Evolutionary conservation across 495 filamentous ascomycete species (phyloP).

Genomic region (Neurospora discreta): DNA sequence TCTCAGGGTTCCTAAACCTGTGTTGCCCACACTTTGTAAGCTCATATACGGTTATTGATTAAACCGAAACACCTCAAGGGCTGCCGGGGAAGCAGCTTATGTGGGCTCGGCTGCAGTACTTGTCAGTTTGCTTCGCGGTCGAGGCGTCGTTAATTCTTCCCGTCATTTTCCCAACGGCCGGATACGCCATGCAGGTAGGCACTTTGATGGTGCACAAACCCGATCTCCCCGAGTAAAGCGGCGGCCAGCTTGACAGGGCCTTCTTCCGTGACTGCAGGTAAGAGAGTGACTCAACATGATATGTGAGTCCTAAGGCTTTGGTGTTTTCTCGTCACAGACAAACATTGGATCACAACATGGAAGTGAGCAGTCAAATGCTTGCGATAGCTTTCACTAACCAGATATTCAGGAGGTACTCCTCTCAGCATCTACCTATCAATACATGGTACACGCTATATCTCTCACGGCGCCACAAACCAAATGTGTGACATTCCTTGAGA

Average conservation of each 20-base stretch:
- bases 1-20: conserved; percentile 2
- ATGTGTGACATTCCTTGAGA: conserved; percentile 9
- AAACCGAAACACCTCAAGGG: conserved; percentile 11
- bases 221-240: background rate
- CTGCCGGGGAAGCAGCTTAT: background rate
- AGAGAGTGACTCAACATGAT: background rate
- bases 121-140: background rate
- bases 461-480: conserved; percentile 7
- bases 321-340: background rate
- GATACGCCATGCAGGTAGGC: background rate
- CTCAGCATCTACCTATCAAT: background rate
- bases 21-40: background rate
- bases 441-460: background rate
- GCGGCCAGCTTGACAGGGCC: background rate
- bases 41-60: conserved; percentile 5
- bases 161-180: background rate
- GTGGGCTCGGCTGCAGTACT: background rate
- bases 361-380: background rate
- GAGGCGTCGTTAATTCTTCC: background rate
- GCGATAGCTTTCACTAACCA: background rate
- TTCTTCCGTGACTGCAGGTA: background rate
- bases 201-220: background rate
- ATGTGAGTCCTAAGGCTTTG: background rate
- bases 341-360: background rate
- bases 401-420: background rate